Base-by-base conservation (phyloP, 2,329 filamentous ascomycete genomes). In the Thermothelomyces thermophilus region DNA sequence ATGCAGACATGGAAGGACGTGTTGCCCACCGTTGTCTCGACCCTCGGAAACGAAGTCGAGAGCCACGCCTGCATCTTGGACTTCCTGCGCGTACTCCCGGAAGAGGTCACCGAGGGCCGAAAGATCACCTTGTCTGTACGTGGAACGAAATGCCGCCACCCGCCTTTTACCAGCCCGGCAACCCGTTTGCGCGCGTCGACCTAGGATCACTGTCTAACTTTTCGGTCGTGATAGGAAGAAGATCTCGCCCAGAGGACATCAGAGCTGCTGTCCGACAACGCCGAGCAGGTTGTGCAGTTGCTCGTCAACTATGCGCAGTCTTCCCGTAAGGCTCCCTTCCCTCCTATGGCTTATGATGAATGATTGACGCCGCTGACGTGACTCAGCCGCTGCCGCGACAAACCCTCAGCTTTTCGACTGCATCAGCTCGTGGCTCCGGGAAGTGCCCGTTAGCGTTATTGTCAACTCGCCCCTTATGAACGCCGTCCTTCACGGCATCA, bases 81-180 rank as follows among this genome's bases (percentile, higher is more conserved):
- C 69, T 98, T 98, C 69, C 77, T 98, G 58, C 90, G 89, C 69
- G 90, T 98, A 63, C 83, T 98, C 58, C 93, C 93, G 50, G 93
- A 98, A 76, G 93, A 98, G 79, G 93, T 98, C 65, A 97, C 88
- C 61, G 91, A 98, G 78, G 93, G 93, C 73, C 89, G 93, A 73
- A 98, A 97, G 76, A 96, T 98, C 79, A 95, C 90, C 78, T 80
- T 98, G 73, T 90, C 89, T 82, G 90, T 95, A 93, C 75, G 89
- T 91, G 79, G 83, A 85, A 74, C 75, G 74, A 74, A 63, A 74
- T 63, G 66, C 66, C 71, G 68, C 73, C 70, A 68, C 71, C 67
- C 70, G 62, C 65, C 68, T 61, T n/a, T 59, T 58, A 51, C 57
- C 56, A 56, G 56, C 59, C 65, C 64, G 63, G 59, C 62, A 58